Base-by-base conservation (phyloP, 2,329 filamentous ascomycete genomes). In the Hymenoscyphus scutula region DNA sequence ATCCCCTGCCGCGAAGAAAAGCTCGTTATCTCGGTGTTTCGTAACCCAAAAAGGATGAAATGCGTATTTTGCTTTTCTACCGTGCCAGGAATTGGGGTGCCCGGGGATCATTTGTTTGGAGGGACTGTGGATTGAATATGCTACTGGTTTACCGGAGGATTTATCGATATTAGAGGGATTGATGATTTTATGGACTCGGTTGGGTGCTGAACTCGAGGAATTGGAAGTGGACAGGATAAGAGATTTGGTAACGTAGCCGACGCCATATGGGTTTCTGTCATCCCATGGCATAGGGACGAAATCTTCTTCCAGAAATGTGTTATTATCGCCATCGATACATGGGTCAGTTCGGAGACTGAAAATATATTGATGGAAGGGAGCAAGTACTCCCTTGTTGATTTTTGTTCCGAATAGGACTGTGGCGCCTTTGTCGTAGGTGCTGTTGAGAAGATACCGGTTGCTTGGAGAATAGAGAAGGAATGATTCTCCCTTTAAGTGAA, bases 21-120 rank as follows among this genome's bases (percentile, higher is more conserved):
- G 66, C 57, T 75, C 74, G 27, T 66, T 66, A 41, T 75, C 72
- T 85, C 80, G 83, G 92, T 91, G 96, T 70, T 88, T 89, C 0
- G 92, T 96, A 15, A 97, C 92, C 72, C 95, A 90, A 2, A 96
- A 87, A 2, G 92, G 89, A 72, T 96, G 91, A 37, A 91, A 80
- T 0, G 92, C 91, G 71, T 97, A 97, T 0, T 90, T 91, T 2
- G 92, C 92, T 19, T 93, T 83, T 78, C 96, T 96, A 89, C 91
- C 96, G 5, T 96, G 92, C 41, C 96, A 76, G 2, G 89, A 87
- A 6, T 88, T 87, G 62, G 89, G 85, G 77, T 92, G 93, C 1
- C 92, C 91, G 11, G 97, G 78, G 25, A 97, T 78, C 1, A 82
- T 78, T 0, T 92, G 89, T 0, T 92, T 89, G 69, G 95, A 91